Conservation (phyloP, 208 protist species). For the Strigomonas culicis region DNA sequence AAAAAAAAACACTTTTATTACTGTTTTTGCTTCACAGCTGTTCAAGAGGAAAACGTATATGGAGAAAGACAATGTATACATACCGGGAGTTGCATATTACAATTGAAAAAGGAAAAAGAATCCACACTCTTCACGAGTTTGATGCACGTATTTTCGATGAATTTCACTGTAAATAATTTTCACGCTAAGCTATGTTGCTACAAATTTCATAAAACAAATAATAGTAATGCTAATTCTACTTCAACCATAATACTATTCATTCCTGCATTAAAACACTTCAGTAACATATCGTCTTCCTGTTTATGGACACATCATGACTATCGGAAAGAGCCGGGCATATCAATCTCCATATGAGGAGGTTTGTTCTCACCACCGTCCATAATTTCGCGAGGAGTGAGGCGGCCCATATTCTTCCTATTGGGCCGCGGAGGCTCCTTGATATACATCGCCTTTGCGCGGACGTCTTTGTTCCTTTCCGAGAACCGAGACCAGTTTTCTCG, state of each 20-base stretch:
- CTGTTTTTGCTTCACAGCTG: too few relatives aligned
- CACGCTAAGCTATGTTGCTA: too few relatives aligned
- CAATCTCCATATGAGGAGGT: constrained; percentile 55
- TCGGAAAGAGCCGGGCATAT: constrained; percentile 41
- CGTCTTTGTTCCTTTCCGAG: constrained; percentile 62
- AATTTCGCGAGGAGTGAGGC: constrained; percentile 69
- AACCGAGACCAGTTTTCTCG: constrained; percentile 72
- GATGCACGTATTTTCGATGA: too few relatives aligned
- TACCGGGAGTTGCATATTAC: too few relatives aligned
- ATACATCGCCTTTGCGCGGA: constrained; percentile 83
- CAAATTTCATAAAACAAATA: too few relatives aligned
- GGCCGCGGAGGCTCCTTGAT: constrained; percentile 88
- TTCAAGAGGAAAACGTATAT: background rate
- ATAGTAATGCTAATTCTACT: too few relatives aligned
- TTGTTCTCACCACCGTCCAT: constrained; percentile 59
- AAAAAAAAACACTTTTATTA: constrained; percentile 21
- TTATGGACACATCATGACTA: constrained; percentile 12
- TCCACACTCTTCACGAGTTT: too few relatives aligned
- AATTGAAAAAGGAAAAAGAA: too few relatives aligned
- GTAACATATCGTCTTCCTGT: background rate
- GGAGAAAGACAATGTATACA: background rate
- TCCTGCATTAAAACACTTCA: background rate
- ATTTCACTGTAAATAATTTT: too few relatives aligned
- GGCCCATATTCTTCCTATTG: constrained; percentile 67
- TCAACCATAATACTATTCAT: background rate